Base-by-base conservation (phyloP, 805 yeast species). In the Yarrowia sp. region DNA sequence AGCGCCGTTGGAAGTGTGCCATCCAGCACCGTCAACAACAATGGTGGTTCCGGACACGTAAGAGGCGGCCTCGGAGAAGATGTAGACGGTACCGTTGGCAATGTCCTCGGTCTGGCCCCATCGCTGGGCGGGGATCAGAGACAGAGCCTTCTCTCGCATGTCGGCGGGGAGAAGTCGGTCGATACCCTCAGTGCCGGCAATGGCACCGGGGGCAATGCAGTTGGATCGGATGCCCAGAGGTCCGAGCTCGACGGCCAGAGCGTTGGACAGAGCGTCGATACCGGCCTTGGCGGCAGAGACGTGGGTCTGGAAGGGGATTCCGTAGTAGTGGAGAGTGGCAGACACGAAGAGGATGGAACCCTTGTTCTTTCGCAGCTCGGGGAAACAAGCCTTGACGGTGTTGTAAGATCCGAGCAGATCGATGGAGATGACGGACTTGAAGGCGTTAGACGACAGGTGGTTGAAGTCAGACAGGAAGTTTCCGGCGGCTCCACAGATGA, bases 211-310 rank as follows among this genome's bases (percentile, higher is more conserved):
- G 2, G 97, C 97, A 70, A 92, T 83, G 71, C 89, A 85, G 74
- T 93, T 92, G 51, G 86, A 82, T 65, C 95, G 82, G 48, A 92
- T 82, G 5, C 98, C 98, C 64, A 90, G 73, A 1, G 97, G 96
- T 1, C 98, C 98, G 64, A 90, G 80, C 76, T 92, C 98, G 6
- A 92, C 95, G 1, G 97, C 96, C 66, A 92, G 76, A 1, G 92
- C 87, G 68, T 88, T 86, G 28, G 90, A 85, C 38, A 92, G 79
- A 3, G 97, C 96, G 74, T 93, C 98, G 44, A 93, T 82, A 26
- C 97, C 98, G 1, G 98, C 97, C 76, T 93, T 93, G 2, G 98
- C 98, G 0, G 98, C 97, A 6, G 92, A 88, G 3, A 92, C 97
- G 71, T 93, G 98, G 6, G 85, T 71, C 76, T 93, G 98, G 78